Evolutionary conservation across 352 stramenopile genomes (phyloP).

Genomic region (Phytopythium litorale): DNA sequence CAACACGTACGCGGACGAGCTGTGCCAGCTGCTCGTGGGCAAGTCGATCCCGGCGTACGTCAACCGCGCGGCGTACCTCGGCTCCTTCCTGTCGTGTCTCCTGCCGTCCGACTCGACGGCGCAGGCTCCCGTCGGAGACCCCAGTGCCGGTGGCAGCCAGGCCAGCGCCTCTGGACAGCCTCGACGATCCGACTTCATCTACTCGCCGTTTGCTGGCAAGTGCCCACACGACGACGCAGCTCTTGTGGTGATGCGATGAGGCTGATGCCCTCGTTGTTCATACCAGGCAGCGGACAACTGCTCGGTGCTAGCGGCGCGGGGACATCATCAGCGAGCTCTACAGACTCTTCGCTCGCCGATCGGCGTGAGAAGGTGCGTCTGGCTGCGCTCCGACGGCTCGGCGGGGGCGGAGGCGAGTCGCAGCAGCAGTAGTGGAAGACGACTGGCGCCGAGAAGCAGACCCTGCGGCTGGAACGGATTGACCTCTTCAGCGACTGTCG

Average conservation of each 20-base stretch:
- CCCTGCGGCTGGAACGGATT: neutral
- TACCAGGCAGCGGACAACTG: constrained; percentile 41
- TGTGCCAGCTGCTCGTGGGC: constrained; percentile 77
- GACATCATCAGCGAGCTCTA: constrained; percentile 11
- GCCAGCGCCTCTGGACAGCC: neutral
- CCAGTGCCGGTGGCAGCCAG: constrained; percentile 12
- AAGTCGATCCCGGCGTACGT: constrained; percentile 87
- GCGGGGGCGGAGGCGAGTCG: constrained; percentile 2
- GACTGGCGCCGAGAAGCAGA: neutral
- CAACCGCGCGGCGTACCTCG: constrained; percentile 93
- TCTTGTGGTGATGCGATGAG: neutral
- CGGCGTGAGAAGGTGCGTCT: constrained; percentile 63
- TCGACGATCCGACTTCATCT: constrained; percentile 35
- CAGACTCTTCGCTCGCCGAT: constrained; percentile 33
- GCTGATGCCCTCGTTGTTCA: neutral
- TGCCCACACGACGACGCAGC: neutral
- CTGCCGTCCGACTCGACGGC: constrained; percentile 48
- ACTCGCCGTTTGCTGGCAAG: constrained; percentile 62
- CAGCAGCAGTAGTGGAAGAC: neutral
- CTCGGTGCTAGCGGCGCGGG: constrained; percentile 17
- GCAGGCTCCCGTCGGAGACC: constrained; percentile 60
- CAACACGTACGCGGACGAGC: constrained; percentile 92
- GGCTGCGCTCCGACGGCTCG: constrained; percentile 54
- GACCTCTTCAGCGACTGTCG: neutral
- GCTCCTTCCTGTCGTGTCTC: constrained; percentile 83